These are phyloP conservation scores for Agarophyton chilense DNA, from an alignment of 23 red algal genomes.

Conservation along the genomic window DNA sequence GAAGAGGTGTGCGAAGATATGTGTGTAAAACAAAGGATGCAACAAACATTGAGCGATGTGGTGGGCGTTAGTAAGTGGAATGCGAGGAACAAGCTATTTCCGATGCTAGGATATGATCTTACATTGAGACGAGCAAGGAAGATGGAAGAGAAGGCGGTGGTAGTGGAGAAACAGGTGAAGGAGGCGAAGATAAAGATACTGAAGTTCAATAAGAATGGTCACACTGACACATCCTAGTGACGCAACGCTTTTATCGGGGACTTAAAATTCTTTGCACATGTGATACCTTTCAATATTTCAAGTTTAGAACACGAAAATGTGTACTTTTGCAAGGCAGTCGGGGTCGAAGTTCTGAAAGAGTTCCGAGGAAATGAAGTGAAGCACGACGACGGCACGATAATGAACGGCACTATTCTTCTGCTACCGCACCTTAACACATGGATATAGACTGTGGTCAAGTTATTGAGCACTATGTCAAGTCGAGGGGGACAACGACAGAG, in stretches of 20 bases:
- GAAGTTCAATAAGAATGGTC: neutral
- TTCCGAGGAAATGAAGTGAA: neutral
- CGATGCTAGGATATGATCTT: neutral
- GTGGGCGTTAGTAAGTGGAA: neutral
- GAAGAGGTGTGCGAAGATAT: neutral
- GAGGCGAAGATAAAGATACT: neutral
- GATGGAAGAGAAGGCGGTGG: neutral
- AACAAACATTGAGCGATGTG: conserved; percentile 8
- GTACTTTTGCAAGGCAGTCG: neutral
- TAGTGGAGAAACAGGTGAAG: conserved; percentile 3
- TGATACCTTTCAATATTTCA: no score
- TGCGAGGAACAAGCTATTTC: conserved; percentile 1
- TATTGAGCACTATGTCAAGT: neutral
- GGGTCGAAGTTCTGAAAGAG: neutral
- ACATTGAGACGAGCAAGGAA: neutral
- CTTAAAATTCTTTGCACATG: neutral
- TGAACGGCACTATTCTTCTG: neutral
- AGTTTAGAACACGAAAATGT: neutral
- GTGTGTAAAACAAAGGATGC: conserved; percentile 16
- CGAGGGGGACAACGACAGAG: neutral
- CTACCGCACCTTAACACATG: neutral
- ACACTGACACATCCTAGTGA: neutral
- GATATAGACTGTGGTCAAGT: neutral
- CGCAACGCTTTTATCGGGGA: neutral
- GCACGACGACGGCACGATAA: neutral